Evolutionary conservation across 2,329 filamentous ascomycete genomes (phyloP), one percentile per base, ranked within the genome.

Genomic region (Penicillium sp.): DNA sequence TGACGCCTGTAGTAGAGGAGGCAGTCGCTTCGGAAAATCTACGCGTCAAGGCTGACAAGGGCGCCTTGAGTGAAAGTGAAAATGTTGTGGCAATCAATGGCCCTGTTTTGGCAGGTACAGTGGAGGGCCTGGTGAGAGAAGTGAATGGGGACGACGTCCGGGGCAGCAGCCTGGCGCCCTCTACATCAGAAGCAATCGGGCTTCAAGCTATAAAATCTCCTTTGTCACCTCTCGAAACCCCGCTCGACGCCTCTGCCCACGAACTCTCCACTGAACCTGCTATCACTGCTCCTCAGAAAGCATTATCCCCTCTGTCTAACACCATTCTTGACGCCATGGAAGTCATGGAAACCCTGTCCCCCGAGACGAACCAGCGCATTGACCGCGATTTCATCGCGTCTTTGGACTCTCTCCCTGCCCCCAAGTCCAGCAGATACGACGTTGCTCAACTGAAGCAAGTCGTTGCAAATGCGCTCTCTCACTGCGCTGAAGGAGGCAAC

Each of bases 1-100:
- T 67, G 43, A 67, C 67, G 15, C 63, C 70, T 56, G 64, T 64
- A 43, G 55, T 69, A 58, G 61, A 67, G 43, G 65, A 63, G 37
- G 57, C 59, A 25, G 59, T 60, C 34, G 25, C 42, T 17, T 43
- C 55, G 15, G 59, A 55, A 47, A 38, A 48, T 22, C 17, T 57
- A 28, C 59, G 54, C 47, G 11, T 35, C 12, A 64, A 66, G 43
- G 35, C 43, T 35, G 51, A 51, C 17, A 42, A 38, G 37, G 41
- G 51, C 20, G 17, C 47, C 22, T 53, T 57, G 17, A 59, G 35
- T 45, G 60, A 41, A 25, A 28, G 38, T 12, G 55, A 59, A 31
- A 54, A 48, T 48, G 37, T 31, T n/a, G 20, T 25, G 2, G n/a
- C 34, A 17, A 38, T 60, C 2, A 58, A 64, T 17, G 31, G 31